Evolutionary conservation across 805 yeast species (phyloP).

Genomic region (Metschnikowia aberdeeniae): DNA sequence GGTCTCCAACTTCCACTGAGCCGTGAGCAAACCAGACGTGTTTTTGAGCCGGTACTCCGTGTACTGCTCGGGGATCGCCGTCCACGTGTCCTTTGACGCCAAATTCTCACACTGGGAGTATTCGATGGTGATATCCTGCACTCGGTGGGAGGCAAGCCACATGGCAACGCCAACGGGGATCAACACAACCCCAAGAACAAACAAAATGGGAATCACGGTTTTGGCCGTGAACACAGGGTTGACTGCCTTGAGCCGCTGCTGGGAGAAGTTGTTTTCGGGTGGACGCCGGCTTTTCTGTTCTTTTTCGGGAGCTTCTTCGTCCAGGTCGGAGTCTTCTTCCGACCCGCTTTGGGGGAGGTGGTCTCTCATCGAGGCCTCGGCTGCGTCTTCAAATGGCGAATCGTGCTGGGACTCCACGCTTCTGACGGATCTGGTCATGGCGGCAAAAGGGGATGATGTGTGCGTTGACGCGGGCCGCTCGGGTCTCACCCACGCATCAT

Average conservation of each 20-base stretch:
- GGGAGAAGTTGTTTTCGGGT: constrained; percentile 54
- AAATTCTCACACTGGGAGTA: constrained; percentile 38
- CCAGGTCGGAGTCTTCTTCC: constrained; percentile 35
- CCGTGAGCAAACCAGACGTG: constrained; percentile 14
- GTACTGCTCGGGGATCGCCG: constrained; percentile 36
- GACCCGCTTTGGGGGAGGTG: constrained; percentile 9
- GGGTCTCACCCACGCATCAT: neutral
- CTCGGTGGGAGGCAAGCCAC: constrained; percentile 41
- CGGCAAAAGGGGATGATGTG: neutral
- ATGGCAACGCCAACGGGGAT: constrained; percentile 45
- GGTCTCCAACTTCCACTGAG: constrained; percentile 36
- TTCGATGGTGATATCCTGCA: constrained; percentile 39
- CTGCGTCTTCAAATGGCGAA: constrained; percentile 15
- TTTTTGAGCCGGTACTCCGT: constrained; percentile 34
- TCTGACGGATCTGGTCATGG: neutral
- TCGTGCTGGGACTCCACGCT: constrained; percentile 5
- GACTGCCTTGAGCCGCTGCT: constrained; percentile 50
- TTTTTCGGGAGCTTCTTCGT: constrained; percentile 32
- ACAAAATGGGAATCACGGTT: constrained; percentile 38
- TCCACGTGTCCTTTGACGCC: constrained; percentile 33
- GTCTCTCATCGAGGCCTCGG: constrained; percentile 2
- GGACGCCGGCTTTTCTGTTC: constrained; percentile 59
- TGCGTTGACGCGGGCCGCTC: neutral
- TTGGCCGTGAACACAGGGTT: constrained; percentile 43
- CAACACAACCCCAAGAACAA: constrained; percentile 36